Conservation (phyloP, 768 basidiomycete species). For the Hygrophoropsis aurantiaca region DNA sequence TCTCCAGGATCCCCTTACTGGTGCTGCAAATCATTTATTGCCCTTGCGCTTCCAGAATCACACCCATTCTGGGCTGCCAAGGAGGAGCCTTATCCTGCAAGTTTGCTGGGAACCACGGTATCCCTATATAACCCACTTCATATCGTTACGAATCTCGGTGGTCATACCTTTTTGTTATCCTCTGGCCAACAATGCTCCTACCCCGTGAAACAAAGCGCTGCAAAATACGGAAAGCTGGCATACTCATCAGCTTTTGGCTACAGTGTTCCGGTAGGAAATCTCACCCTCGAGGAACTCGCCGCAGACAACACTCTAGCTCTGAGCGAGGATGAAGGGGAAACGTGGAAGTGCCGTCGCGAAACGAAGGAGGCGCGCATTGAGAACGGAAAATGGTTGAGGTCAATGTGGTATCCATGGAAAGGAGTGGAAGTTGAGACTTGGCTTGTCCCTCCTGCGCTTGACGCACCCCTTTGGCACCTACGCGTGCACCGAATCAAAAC, state of each 20-base stretch:
- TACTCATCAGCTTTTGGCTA: constrained; percentile 81
- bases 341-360: constrained; percentile 67
- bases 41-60: constrained; percentile 59
- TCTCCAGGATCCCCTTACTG: constrained; percentile 78
- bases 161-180: constrained; percentile 70
- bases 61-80: constrained; percentile 72
- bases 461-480: constrained; percentile 65
- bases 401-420: constrained; percentile 75
- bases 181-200: constrained; percentile 81
- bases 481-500: constrained; percentile 64
- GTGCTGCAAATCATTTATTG: constrained; percentile 77
- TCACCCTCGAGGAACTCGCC: constrained; percentile 68
- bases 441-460: constrained; percentile 62
- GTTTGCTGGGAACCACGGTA: constrained; percentile 46
- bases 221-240: constrained; percentile 77
- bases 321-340: constrained; percentile 68
- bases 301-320: constrained; percentile 72
- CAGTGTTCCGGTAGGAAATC: constrained; percentile 66
- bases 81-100: constrained; percentile 65
- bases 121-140: constrained; percentile 63
- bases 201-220: constrained; percentile 73
- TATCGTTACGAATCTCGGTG: constrained; percentile 60
- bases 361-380: constrained; percentile 62
- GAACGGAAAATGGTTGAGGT: constrained; percentile 52
- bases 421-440: constrained; percentile 75